A percentile compares a stretch with the other conserved stretches of the same genome.
These are phyloP conservation scores for Castanospermum australe DNA, from an alignment of 306 rosid species.

Conservation along the genomic window DNA sequence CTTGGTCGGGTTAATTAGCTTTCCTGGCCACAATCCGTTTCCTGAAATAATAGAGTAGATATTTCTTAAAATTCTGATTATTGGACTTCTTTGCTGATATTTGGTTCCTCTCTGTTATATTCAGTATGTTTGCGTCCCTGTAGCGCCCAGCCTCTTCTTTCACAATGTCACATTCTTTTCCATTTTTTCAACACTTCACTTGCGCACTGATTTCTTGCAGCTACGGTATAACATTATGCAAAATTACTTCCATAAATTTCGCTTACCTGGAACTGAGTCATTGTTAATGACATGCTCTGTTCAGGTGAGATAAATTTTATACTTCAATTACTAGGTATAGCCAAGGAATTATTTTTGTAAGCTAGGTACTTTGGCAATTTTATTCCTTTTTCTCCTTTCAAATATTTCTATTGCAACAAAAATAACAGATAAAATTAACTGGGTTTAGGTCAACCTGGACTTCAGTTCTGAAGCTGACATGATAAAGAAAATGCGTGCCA, in stretches of 20 bases:
- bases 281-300: conserved; percentile 39
- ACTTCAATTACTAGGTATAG: background rate
- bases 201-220: conserved; percentile 11
- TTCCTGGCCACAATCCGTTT: no score
- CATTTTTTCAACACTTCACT: background rate
- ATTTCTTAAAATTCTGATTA: no score
- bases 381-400: background rate
- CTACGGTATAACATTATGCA: conserved; percentile 32
- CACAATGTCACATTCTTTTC: background rate
- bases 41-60: no score
- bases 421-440: background rate
- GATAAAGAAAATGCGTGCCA: conserved; percentile 73
- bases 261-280: conserved; percentile 8
- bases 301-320: conserved; percentile 22
- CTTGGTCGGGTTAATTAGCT: no score
- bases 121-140: no score
- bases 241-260: conserved; percentile 21
- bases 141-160: background rate
- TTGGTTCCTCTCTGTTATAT: background rate
- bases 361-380: background rate
- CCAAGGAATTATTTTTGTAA: background rate
- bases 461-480: conserved; percentile 83
- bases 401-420: background rate
- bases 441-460: conserved; percentile 70
- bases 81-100: background rate